Conservation (phyloP, 2,329 filamentous ascomycete species). For the Aspergillus sp. region DNA sequence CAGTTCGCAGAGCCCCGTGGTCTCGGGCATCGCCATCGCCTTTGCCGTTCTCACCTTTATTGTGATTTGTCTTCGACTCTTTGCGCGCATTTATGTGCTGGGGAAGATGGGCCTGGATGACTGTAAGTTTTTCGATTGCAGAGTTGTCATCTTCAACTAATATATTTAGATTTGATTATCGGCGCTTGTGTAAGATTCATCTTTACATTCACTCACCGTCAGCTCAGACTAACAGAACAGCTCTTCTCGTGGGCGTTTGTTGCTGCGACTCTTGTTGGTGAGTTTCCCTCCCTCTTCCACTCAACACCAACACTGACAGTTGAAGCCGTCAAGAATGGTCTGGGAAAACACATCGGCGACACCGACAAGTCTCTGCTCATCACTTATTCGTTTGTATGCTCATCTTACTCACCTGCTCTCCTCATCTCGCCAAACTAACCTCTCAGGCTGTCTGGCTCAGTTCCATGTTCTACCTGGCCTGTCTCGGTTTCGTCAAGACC, state of each 20-base stretch:
- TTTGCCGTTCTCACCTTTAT: slow-evolving; percentile 36
- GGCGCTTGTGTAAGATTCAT: slow-evolving; percentile 21
- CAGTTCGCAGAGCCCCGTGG: slow-evolving; percentile 27
- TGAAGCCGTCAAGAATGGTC: slow-evolving; percentile 12
- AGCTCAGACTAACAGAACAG: slow-evolving; percentile 13
- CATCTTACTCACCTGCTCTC: background rate
- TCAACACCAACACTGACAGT: slow-evolving; percentile 1
- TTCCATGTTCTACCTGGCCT: slow-evolving; percentile 46
- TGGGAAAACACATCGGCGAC: slow-evolving; percentile 12
- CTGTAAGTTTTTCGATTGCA: slow-evolving; percentile 15
- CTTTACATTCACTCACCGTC: background rate
- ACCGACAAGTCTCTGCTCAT: slow-evolving; percentile 5
- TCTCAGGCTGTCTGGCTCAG: slow-evolving; percentile 41
- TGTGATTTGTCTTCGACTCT: slow-evolving; percentile 34
- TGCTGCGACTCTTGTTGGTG: slow-evolving; percentile 28
- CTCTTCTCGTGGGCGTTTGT: slow-evolving; percentile 32
- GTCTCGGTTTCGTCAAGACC: slow-evolving; percentile 45
- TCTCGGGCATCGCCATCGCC: slow-evolving; percentile 29
- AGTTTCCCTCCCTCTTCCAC: slow-evolving; percentile 1
- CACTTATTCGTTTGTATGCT: slow-evolving; percentile 9
- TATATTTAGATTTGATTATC: slow-evolving; percentile 24
- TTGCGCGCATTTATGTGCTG: slow-evolving; percentile 36
- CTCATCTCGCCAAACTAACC: background rate
- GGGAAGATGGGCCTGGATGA: slow-evolving; percentile 24
- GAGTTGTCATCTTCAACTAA: background rate